Evolutionary conservation across 2,329 filamentous ascomycete species (phyloP).

Genomic region (Pyricularia pennisetigena): DNA sequence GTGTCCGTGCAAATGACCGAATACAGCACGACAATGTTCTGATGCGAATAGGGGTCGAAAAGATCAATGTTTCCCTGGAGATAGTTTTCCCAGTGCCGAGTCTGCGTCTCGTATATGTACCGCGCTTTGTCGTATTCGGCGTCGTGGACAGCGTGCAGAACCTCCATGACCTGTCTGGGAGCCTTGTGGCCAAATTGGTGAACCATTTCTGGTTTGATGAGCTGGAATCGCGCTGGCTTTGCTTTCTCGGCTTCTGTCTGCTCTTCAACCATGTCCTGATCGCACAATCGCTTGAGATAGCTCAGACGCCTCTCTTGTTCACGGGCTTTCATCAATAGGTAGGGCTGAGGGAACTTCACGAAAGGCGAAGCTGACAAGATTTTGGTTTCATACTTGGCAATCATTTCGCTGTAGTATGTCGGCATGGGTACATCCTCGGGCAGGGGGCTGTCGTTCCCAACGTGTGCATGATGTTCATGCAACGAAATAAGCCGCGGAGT

Average conservation of each 20-base stretch:
- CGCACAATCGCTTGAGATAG: slow-evolving; percentile 72
- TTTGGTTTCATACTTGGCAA: slow-evolving; percentile 85
- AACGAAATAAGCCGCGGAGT: slow-evolving; percentile 21
- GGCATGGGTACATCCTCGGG: slow-evolving; percentile 76
- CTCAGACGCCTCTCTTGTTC: slow-evolving; percentile 80
- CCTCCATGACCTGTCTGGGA: slow-evolving; percentile 81
- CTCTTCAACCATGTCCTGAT: slow-evolving; percentile 58
- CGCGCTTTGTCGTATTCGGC: slow-evolving; percentile 93
- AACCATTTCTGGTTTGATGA: slow-evolving; percentile 94
- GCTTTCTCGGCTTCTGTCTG: slow-evolving; percentile 46
- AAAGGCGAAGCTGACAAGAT: slow-evolving; percentile 93
- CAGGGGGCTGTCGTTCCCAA: slow-evolving; percentile 43
- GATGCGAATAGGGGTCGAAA: slow-evolving; percentile 91
- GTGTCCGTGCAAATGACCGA: slow-evolving; percentile 90
- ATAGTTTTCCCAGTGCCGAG: slow-evolving; percentile 92
- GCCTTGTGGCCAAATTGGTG: slow-evolving; percentile 71
- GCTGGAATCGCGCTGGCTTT: slow-evolving; percentile 66
- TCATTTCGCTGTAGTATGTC: slow-evolving; percentile 91
- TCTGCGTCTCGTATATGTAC: slow-evolving; percentile 90
- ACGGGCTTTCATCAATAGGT: slow-evolving; percentile 82
- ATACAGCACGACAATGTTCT: slow-evolving; percentile 91
- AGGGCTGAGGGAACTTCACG: slow-evolving; percentile 89
- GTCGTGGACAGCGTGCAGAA: slow-evolving; percentile 88
- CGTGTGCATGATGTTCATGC: slow-evolving; percentile 30
- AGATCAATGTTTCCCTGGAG: slow-evolving; percentile 79